These are phyloP conservation scores for Closterium sp. DNA, from an alignment of 139 green algal genomes.

Conservation along the genomic window DNA sequence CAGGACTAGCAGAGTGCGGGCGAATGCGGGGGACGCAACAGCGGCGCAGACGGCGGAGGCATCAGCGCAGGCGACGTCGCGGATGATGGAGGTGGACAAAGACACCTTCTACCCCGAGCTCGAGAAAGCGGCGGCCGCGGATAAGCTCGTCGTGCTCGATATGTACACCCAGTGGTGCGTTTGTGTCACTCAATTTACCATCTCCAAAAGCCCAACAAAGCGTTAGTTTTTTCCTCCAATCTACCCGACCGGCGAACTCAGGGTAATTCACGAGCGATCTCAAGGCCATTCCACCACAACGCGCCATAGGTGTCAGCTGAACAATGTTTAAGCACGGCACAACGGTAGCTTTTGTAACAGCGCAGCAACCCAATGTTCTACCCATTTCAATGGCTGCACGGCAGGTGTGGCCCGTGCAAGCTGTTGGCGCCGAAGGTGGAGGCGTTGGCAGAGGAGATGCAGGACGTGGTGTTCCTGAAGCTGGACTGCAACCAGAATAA, in stretches of 20 bases:
- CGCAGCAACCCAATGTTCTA: too few species aligned
- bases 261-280: too few species aligned
- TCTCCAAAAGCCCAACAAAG: too few species aligned
- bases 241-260: too few species aligned
- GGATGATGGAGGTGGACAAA: constrained; percentile 37
- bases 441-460: constrained; percentile 36
- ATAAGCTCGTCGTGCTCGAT: constrained; percentile 42
- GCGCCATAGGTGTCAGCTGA: too few species aligned
- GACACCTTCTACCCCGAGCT: constrained; percentile 30
- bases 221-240: too few species aligned
- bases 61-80: neutral
- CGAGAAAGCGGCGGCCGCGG: constrained; percentile 10
- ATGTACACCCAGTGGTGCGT: constrained; percentile 48
- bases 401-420: constrained; percentile 53
- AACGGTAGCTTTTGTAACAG: too few species aligned
- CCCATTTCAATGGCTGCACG: neutral
- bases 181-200: neutral
- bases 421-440: constrained; percentile 48
- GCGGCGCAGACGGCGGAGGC: constrained; percentile 2
- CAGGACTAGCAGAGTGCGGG: neutral
- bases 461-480: constrained; percentile 52
- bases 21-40: neutral
- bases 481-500: constrained; percentile 49
- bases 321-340: too few species aligned
- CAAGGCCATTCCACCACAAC: neutral